These are phyloP conservation scores for Puya raimondii DNA, from an alignment of 176 grass and related monocot genomes.

Conservation along the genomic window DNA sequence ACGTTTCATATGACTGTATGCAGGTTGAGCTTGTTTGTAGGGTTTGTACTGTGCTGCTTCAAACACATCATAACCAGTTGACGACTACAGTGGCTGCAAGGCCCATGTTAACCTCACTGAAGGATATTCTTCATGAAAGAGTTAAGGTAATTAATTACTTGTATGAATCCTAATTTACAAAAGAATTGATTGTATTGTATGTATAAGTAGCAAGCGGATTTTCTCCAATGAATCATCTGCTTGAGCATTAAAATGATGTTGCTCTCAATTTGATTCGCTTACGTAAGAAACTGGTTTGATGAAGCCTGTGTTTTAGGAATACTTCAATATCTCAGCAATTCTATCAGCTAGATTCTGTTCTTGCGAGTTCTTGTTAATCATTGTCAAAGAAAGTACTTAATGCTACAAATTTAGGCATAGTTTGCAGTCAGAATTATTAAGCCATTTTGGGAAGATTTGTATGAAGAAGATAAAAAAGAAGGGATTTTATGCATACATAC, in stretches of 20 bases:
- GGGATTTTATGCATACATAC: no score
- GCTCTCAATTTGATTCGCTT: not conserved
- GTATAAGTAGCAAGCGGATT: not conserved
- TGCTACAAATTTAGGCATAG: no score
- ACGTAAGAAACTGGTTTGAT: not conserved
- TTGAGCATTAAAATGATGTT: not conserved
- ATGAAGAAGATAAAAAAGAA: no score
- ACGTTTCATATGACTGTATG: conserved; percentile 12
- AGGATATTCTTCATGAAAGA: conserved; percentile 53
- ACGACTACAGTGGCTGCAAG: conserved; percentile 50
- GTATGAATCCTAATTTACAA: not conserved
- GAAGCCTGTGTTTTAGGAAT: not conserved
- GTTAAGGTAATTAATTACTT: conserved; percentile 54
- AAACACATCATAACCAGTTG: conserved; percentile 92
- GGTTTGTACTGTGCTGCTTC: conserved; percentile 69
- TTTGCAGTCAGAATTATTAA: no score
- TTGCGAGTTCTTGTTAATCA: no score
- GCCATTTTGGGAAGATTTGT: no score
- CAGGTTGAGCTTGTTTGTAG: conserved; percentile 90
- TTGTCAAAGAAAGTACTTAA: no score
- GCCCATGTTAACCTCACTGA: conserved; percentile 55
- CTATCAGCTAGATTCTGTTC: no score
- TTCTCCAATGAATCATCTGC: not conserved
- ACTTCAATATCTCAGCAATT: no score
- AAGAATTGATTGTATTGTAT: not conserved